Conservation (phyloP, 1,284 basidiomycete genomes). For the Tilletia horrida region DNA sequence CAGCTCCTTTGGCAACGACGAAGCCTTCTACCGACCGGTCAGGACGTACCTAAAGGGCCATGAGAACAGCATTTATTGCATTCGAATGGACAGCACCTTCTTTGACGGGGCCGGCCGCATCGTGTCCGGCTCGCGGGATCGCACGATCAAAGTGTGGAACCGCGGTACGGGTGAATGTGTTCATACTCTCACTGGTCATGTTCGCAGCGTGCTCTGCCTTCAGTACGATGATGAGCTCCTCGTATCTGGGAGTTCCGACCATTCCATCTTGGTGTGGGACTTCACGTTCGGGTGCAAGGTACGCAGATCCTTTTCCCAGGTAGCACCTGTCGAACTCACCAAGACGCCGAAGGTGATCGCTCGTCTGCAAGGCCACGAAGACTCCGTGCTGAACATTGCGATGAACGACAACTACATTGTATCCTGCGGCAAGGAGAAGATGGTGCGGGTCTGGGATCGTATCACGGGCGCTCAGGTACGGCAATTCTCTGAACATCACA, state of each 20-base stretch:
- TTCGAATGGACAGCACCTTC: constrained; percentile 29
- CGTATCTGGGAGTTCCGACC: constrained; percentile 40
- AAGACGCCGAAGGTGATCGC: constrained; percentile 15
- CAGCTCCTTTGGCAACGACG: constrained; percentile 18
- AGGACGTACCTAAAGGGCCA: constrained; percentile 35
- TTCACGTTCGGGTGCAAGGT: constrained; percentile 20
- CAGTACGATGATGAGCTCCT: constrained; percentile 42
- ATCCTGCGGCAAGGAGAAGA: constrained; percentile 37
- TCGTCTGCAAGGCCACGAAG: constrained; percentile 30
- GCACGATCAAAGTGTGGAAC: constrained; percentile 44
- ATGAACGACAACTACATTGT: constrained; percentile 38
- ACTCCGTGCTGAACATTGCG: constrained; percentile 34
- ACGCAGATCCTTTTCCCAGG: background rate
- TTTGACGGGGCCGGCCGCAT: constrained; percentile 33
- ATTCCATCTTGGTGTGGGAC: constrained; percentile 40
- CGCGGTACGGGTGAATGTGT: constrained; percentile 31
- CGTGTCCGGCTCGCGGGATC: constrained; percentile 39
- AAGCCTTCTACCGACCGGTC: constrained; percentile 21
- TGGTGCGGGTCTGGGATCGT: constrained; percentile 40
- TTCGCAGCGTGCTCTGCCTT: constrained; percentile 38
- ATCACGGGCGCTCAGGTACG: constrained; percentile 18
- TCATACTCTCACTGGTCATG: constrained; percentile 36
- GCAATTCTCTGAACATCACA: constrained; percentile 23
- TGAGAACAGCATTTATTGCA: constrained; percentile 41
- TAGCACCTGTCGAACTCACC: background rate